These are phyloP conservation scores for Bauhinia variegata DNA, from an alignment of 306 rosid genomes.

Conservation along the genomic window DNA sequence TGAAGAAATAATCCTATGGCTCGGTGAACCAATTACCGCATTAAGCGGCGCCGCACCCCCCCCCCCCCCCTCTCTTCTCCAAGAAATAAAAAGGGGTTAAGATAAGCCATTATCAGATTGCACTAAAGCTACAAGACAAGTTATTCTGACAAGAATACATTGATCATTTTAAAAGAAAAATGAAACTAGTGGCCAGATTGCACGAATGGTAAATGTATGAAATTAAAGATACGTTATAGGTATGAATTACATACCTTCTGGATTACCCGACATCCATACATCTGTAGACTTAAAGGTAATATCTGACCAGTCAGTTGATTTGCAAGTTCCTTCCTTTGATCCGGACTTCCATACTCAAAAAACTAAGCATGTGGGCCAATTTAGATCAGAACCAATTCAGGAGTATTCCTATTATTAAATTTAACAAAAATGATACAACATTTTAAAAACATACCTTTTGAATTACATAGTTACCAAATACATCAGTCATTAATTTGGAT, in stretches of 20 bases:
- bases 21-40: too few relatives aligned
- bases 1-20: too few relatives aligned
- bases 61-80: too few relatives aligned
- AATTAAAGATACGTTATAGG: background rate
- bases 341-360: conserved; percentile 61
- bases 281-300: conserved; percentile 68
- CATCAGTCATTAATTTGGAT: conserved; percentile 62
- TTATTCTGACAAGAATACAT: conserved; percentile 6
- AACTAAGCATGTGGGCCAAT: conserved; percentile 32
- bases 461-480: conserved; percentile 73
- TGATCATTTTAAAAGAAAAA: background rate
- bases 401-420: too few relatives aligned
- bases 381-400: too few relatives aligned
- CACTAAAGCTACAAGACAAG: background rate
- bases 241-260: conserved; percentile 42
- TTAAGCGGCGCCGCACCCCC: too few relatives aligned
- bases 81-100: too few relatives aligned
- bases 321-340: conserved; percentile 66
- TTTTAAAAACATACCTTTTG: conserved; percentile 58
- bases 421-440: background rate
- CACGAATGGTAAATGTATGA: conserved; percentile 10
- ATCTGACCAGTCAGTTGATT: conserved; percentile 58
- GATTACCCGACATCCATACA: conserved; percentile 66
- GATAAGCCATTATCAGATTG: background rate
- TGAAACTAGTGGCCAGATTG: conserved; percentile 14